Base-by-base conservation (phyloP, 2,329 filamentous ascomycete species). In the Didymella pinodella region DNA sequence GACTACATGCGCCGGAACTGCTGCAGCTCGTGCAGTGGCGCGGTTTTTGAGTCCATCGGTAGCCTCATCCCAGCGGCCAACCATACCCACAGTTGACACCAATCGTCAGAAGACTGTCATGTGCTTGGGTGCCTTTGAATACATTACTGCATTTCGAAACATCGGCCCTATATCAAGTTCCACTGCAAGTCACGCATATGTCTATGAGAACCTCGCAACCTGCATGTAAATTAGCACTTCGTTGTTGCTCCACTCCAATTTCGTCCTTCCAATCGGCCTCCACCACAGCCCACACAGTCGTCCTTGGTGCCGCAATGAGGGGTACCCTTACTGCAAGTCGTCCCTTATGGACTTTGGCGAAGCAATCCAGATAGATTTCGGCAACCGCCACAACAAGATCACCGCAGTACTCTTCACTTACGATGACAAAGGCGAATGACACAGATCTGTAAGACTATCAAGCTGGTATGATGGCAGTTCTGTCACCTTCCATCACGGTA, bases 301-400 rank as follows among this genome's bases (percentile, higher is more conserved):
- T 50, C 20, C 16, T 26, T 48, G 26, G 31, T 36, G 43, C 49
- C 12, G 26, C 22, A 31, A 34, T 49, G 57, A 59, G 57, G 57
- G 57, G 57, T 48, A 43, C 1, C 29, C 26, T 29, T 32, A 49
- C 5, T 54, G 38, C 49, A 48, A 36, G 22, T 32, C 38, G 12
- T 49, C 45, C 25, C 25, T 18, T 43, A 18, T 54, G 45, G 31
- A 32, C 20, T 38, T 28, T 10, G 31, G 38, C 26, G n/a, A 26
- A 49, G 45, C 38, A 18, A 18, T 43, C 36, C 31, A 20, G 10
- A 26, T 54, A 31, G 3, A 18, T 32, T n/a, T 22, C 12, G 43
- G 44, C 22, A 43, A 32, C 28, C 34, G n/a, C 48, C 5, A 48
- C 18, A 26, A 8, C 43, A 29, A 34, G 12, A 8, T 28, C 8